These are phyloP conservation scores for Ogataea parapolymorpha DNA, from an alignment of 805 yeast species.

Conservation along the genomic window DNA sequence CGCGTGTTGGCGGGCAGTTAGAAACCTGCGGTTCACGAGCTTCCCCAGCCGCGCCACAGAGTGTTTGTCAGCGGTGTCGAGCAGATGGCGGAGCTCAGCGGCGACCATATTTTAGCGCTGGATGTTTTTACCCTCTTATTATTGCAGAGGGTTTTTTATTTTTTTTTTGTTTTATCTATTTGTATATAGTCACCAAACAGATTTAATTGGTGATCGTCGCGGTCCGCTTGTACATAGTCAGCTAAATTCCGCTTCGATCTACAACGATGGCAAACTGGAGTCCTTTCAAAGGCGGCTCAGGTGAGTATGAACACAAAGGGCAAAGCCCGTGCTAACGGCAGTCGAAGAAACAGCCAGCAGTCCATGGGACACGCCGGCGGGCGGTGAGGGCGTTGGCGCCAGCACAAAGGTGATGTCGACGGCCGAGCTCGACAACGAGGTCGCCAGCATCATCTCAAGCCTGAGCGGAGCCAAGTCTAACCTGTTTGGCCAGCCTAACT, in stretches of 20 bases:
- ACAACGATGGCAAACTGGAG: constrained; percentile 23
- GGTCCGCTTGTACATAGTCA: constrained; percentile 13
- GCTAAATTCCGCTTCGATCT: constrained; percentile 7
- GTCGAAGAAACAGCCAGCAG: constrained; percentile 29
- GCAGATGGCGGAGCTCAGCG: not conserved
- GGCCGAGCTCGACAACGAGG: constrained; percentile 26
- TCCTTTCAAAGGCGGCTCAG: constrained; percentile 21
- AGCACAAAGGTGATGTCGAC: constrained; percentile 22
- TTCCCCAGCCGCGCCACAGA: no score
- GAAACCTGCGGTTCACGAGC: not conserved
- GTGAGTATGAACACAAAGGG: constrained; percentile 14
- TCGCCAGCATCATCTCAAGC: constrained; percentile 33
- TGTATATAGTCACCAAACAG: constrained; percentile 11
- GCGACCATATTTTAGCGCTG: not conserved
- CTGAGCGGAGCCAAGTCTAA: constrained; percentile 25
- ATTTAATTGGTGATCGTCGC: constrained; percentile 10
- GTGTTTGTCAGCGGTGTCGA: no score
- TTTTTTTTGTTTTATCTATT: constrained; percentile 5
- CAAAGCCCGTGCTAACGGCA: constrained; percentile 7
- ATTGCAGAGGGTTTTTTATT: constrained; percentile 5
- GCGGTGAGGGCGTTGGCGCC: constrained; percentile 14
- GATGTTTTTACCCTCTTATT: constrained; percentile 2
- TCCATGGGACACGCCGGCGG: constrained; percentile 30
- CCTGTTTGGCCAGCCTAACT: constrained; percentile 24
- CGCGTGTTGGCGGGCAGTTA: no score